Conservation (phyloP, 2,329 filamentous ascomycete genomes). For the Lasiodiplodia citricola region DNA sequence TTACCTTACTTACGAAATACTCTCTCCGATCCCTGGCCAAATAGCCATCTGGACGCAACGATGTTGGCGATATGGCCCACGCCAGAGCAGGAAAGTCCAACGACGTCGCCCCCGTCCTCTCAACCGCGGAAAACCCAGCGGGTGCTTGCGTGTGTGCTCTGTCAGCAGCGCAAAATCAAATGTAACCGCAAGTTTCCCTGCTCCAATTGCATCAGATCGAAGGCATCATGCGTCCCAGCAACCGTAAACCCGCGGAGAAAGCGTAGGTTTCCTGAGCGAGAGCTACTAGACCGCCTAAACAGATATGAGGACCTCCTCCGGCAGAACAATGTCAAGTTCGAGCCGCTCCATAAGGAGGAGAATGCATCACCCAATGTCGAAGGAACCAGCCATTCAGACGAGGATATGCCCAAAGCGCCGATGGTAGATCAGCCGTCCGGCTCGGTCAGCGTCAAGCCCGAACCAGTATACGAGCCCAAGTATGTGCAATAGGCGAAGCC, state of each 20-base stretch:
- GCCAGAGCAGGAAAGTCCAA: neutral
- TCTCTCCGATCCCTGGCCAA: neutral
- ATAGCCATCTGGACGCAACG: neutral
- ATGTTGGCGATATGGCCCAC: neutral
- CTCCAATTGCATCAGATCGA: slow-evolving; percentile 68
- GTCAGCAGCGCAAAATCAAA: slow-evolving; percentile 77
- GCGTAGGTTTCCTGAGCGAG: slow-evolving; percentile 70
- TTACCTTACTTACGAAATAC: neutral
- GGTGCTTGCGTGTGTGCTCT: slow-evolving; percentile 68
- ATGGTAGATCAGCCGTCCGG: neutral
- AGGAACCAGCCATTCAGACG: neutral
- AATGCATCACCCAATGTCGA: neutral
- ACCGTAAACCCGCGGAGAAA: slow-evolving; percentile 59
- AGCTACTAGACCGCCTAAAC: slow-evolving; percentile 71
- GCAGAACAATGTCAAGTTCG: slow-evolving; percentile 71
- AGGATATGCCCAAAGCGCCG: neutral
- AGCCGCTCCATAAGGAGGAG: slow-evolving; percentile 60
- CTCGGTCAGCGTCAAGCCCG: neutral
- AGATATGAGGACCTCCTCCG: slow-evolving; percentile 71
- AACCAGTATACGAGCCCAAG: neutral
- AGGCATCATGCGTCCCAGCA: slow-evolving; percentile 60
- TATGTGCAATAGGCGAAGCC: neutral
- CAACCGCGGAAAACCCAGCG: slow-evolving; percentile 39
- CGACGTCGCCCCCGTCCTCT: neutral
- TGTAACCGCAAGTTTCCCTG: slow-evolving; percentile 77